phyloP scores from a whole-genome alignment of 2,329 filamentous ascomycete species.

The Aspergillus jensenii region DNA sequence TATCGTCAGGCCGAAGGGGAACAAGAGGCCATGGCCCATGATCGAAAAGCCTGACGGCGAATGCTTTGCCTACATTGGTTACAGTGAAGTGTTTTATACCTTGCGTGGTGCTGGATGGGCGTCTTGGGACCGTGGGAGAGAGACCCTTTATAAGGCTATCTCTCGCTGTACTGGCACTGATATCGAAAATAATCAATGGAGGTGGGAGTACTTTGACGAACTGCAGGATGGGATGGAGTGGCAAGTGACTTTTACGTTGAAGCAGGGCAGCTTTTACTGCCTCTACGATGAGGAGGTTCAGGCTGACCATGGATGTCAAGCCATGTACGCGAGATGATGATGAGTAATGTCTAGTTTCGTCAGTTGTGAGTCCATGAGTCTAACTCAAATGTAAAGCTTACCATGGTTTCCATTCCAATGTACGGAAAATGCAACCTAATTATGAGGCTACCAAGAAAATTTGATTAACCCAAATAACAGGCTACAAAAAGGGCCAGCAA shows the following conservation, averaged over 20 bases:
- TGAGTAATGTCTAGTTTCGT: background rate
- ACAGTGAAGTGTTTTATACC: background rate
- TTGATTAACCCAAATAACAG: background rate
- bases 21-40: slow-evolving; percentile 1
- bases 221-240: background rate
- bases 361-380: too few relatives aligned
- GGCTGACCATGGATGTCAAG: background rate
- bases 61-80: background rate
- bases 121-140: background rate
- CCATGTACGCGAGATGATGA: background rate
- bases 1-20: background rate
- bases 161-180: background rate
- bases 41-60: background rate
- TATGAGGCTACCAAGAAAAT: background rate
- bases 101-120: slow-evolving; percentile 1
- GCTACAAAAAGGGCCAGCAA: background rate
- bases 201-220: background rate
- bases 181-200: background rate
- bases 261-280: background rate
- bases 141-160: background rate
- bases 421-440: background rate
- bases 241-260: background rate
- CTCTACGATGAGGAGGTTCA: background rate
- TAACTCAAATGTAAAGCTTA: background rate
- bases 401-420: background rate